Evolutionary conservation across 2,329 filamentous ascomycete genomes (phyloP), one percentile per base, ranked within the genome.

Genomic region (Mariannaea elegans): DNA sequence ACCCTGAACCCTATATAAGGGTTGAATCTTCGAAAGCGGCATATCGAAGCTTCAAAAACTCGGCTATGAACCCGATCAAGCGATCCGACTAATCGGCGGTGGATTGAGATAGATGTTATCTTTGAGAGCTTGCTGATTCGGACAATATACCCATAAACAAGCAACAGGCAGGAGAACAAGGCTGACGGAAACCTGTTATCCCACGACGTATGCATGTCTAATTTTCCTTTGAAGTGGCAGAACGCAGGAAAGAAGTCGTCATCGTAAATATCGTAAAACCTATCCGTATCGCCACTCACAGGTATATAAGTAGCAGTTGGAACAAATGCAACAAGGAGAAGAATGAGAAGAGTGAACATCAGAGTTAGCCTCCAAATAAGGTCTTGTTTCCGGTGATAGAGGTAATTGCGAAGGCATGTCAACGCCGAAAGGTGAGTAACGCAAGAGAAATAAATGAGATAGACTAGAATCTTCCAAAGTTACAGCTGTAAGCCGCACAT

Each of bases 71-170:
- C 10, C 5, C 23, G 1, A 1, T 27, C 7, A 10, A 44, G 29
- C 14, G n/a, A 16, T 12, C 27, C 29, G 9, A 44, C 23, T 7
- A 44, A 23, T 13, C 19, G 3, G 7, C n/a, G 27, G 7, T 29
- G 41, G 14, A 44, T 24, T 7, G 12, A 27, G 3, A 52, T 29
- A 1, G 49, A 52, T 1, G 24, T 24, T 4, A 4, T 44, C n/a
- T 32, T 32, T 19, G 44, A 44, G 7, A 52, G 49, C 13, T 52
- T 52, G 38, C 49, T 44, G 4, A 52, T 42, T 13, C 49, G 49
- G 31, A 52, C 32, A 8, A 24, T 16, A 24, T 52, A 52, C 1
- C 49, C 49, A 10, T 52, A 52, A 8, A 31, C 39, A 3, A 52
- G 49, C 0, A 52, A 27, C 2, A 52, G 1, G 14, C 12, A 27